These are phyloP conservation scores for Brassica nigra DNA, from an alignment of 345 rosid species.

Conservation along the genomic window DNA sequence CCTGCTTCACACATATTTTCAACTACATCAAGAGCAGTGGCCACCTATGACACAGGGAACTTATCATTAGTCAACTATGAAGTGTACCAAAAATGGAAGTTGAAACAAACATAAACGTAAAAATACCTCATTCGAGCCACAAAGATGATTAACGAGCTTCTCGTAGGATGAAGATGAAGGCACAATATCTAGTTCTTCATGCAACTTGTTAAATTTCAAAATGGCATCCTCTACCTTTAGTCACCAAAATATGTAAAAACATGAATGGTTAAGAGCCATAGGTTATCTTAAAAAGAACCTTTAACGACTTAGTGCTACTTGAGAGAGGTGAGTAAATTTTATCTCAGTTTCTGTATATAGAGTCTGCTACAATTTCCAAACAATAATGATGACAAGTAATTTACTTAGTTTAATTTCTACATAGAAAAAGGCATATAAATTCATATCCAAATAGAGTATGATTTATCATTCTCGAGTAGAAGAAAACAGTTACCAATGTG, in stretches of 20 bases:
- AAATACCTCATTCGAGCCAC: conserved; percentile 63
- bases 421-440: not conserved
- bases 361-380: conserved; percentile 13
- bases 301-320: conserved; percentile 12
- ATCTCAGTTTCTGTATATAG: conserved; percentile 3
- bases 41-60: conserved; percentile 58
- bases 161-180: conserved; percentile 63
- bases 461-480: not conserved
- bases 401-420: not conserved
- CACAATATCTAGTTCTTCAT: conserved; percentile 51
- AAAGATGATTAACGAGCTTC: conserved; percentile 57
- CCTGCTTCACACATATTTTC: conserved; percentile 66
- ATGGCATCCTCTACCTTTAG: conserved; percentile 62
- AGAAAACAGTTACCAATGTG: not conserved
- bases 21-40: conserved; percentile 68
- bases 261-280: conserved; percentile 14
- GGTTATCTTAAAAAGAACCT: not conserved
- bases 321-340: not conserved
- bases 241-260: conserved; percentile 24
- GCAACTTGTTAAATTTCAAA: conserved; percentile 62
- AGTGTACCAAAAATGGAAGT: conserved; percentile 2
- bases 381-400: not conserved
- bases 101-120: not conserved
- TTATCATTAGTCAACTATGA: conserved; percentile 10
- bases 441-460: conserved; percentile 6